These are phyloP conservation scores for Podaxis sp. DNA, from an alignment of 768 basidiomycete species.

Conservation along the genomic window DNA sequence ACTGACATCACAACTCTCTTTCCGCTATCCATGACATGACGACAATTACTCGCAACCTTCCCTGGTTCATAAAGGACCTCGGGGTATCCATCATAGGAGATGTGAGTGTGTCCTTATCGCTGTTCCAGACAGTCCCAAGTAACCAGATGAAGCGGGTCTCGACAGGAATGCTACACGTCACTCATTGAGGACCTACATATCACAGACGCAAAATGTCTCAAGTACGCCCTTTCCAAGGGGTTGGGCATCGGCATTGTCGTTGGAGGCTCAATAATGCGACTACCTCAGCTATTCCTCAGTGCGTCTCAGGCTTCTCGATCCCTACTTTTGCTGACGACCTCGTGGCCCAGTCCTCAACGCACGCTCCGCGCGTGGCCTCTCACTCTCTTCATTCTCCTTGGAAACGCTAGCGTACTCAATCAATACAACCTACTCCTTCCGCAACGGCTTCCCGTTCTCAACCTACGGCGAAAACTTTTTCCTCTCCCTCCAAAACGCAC, in stretches of 20 bases:
- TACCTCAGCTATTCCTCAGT: constrained; percentile 88
- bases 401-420: constrained; percentile 92
- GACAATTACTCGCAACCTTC: constrained; percentile 78
- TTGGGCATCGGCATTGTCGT: constrained; percentile 89
- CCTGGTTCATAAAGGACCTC: constrained; percentile 80
- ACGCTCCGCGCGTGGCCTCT: constrained; percentile 82
- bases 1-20: background rate
- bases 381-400: constrained; percentile 83
- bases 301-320: constrained; percentile 25
- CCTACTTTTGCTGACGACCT: background rate
- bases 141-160: background rate
- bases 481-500: constrained; percentile 82
- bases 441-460: constrained; percentile 92
- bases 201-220: constrained; percentile 76
- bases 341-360: constrained; percentile 58
- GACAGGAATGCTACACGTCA: constrained; percentile 87
- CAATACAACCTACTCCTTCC: constrained; percentile 80
- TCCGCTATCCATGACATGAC: constrained; percentile 53
- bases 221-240: constrained; percentile 88
- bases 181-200: constrained; percentile 86
- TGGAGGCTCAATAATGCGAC: constrained; percentile 92
- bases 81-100: constrained; percentile 81
- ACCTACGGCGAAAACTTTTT: constrained; percentile 98
- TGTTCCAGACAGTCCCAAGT: background rate
- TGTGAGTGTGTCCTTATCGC: constrained; percentile 38